Evolutionary conservation across 768 basidiomycete genomes (phyloP).

Genomic region (Crassisporium funariophilum): DNA sequence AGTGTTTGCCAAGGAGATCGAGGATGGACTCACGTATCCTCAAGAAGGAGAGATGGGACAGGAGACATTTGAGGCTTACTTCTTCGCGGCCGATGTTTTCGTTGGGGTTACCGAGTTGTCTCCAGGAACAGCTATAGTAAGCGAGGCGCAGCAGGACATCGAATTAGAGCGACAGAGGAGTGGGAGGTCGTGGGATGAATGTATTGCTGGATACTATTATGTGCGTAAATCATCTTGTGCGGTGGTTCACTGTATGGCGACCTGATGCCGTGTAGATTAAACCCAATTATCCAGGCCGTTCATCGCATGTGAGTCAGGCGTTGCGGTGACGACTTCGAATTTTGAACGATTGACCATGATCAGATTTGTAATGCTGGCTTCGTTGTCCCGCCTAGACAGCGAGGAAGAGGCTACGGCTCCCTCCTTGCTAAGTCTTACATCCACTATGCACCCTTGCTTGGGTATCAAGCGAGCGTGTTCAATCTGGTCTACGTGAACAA

Average conservation of each 20-base stretch:
- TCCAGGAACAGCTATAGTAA: conserved; percentile 16
- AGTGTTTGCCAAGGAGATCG: conserved; percentile 74
- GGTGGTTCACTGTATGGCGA: no score
- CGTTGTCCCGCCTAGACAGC: conserved; percentile 64
- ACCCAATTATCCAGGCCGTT: conserved; percentile 89
- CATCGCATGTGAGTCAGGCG: conserved; percentile 75
- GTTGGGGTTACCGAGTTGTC: conserved; percentile 52
- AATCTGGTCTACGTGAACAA: conserved; percentile 92
- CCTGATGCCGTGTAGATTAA: conserved; percentile 49
- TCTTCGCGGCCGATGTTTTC: conserved; percentile 76
- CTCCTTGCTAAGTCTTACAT: conserved; percentile 78
- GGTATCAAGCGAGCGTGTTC: conserved; percentile 81
- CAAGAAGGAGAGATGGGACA: conserved; percentile 65
- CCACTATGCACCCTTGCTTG: conserved; percentile 77
- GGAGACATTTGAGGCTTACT: conserved; percentile 70
- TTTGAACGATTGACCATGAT: neutral
- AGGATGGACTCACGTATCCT: conserved; percentile 81
- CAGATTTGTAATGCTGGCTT: conserved; percentile 93
- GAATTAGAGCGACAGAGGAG: conserved; percentile 42
- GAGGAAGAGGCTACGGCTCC: conserved; percentile 68
- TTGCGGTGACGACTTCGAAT: conserved; percentile 3
- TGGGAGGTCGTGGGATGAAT: conserved; percentile 64
- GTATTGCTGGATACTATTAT: conserved; percentile 79
- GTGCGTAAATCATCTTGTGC: conserved; percentile 34
- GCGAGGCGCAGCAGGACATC: conserved; percentile 24